Percentiles rank a stretch among this genome's conserved stretches.
phyloP scores from a whole-genome alignment of 1,139 yeast species.

The Hyphopichia buzzinii region DNA sequence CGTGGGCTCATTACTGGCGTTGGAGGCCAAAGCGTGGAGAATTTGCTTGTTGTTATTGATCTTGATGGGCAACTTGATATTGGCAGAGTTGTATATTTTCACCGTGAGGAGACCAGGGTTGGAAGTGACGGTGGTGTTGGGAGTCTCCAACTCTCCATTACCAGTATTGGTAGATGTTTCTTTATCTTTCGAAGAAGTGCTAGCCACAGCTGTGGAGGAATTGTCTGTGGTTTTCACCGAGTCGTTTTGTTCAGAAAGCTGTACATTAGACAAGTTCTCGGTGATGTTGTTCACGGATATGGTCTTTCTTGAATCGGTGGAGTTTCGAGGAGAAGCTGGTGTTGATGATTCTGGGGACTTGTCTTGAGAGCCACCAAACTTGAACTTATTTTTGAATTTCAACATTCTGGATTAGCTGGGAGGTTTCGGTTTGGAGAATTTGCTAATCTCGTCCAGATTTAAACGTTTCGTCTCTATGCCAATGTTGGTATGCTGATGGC shows the following conservation, averaged over 20 bases:
- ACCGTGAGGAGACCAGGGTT: conserved; percentile 71
- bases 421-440: too few species aligned
- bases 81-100: conserved; percentile 61
- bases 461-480: too few species aligned
- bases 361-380: conserved; percentile 33
- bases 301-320: conserved; percentile 29
- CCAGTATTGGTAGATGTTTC: conserved; percentile 4
- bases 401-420: too few species aligned
- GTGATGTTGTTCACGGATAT: conserved; percentile 22
- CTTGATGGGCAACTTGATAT: conserved; percentile 61
- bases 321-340: conserved; percentile 15
- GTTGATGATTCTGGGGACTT: conserved; percentile 5
- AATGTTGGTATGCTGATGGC: too few species aligned
- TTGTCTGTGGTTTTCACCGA: conserved; percentile 1
- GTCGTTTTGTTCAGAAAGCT: conserved; percentile 15
- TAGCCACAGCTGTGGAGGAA: conserved; percentile 1
- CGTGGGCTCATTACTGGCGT: conserved; percentile 40
- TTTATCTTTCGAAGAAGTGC: conserved; percentile 1
- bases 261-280: conserved; percentile 27
- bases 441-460: too few species aligned
- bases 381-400: conserved; percentile 47
- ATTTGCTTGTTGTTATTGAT: conserved; percentile 53
- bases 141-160: conserved; percentile 4
- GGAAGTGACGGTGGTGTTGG: conserved; percentile 10
- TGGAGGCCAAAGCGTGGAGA: conserved; percentile 49